A percentile compares a stretch with the other conserved stretches of the same genome.
Conservation (phyloP, 2,329 filamentous ascomycete genomes). For the Colletotrichum camelliae region DNA sequence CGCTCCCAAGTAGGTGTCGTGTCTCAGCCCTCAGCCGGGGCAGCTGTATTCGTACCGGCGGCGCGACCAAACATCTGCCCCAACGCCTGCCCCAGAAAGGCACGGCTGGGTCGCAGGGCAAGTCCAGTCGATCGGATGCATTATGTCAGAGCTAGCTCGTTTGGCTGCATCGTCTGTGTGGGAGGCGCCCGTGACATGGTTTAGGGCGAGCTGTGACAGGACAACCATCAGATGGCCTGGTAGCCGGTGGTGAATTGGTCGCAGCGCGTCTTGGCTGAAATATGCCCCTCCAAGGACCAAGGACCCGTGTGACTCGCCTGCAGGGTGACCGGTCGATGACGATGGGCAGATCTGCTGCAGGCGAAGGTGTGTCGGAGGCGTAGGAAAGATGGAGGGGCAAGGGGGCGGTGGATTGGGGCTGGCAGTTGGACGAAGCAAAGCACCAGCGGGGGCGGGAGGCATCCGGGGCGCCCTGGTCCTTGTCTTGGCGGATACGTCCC, state of each 20-base stretch:
- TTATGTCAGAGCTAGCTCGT: constrained; percentile 13
- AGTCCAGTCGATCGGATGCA: not conserved
- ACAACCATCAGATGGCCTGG: constrained; percentile 8
- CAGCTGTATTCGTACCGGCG: not conserved
- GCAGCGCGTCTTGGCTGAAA: constrained; percentile 2
- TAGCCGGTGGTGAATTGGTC: not conserved
- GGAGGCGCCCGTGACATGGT: constrained; percentile 16
- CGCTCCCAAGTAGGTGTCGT: not conserved
- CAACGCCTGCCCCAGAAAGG: not conserved
- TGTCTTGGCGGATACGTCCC: not conserved
- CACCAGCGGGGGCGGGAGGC: constrained; percentile 2
- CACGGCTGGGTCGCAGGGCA: constrained; percentile 19
- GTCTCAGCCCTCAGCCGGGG: constrained; percentile 9
- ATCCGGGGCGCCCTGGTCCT: not conserved
- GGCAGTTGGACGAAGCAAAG: not conserved
- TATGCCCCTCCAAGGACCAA: not conserved
- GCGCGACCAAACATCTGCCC: not conserved
- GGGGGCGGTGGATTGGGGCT: not conserved
- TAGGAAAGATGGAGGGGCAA: not conserved
- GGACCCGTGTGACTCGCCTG: constrained; percentile 3
- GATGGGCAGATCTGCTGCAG: constrained; percentile 12
- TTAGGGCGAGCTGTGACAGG: constrained; percentile 15
- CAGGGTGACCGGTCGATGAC: constrained; percentile 7
- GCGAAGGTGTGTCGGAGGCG: constrained; percentile 14
- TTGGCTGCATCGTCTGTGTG: constrained; percentile 5